Base-by-base conservation (phyloP, 192 early-diverging fungal species). In the Coemansia sp. region DNA sequence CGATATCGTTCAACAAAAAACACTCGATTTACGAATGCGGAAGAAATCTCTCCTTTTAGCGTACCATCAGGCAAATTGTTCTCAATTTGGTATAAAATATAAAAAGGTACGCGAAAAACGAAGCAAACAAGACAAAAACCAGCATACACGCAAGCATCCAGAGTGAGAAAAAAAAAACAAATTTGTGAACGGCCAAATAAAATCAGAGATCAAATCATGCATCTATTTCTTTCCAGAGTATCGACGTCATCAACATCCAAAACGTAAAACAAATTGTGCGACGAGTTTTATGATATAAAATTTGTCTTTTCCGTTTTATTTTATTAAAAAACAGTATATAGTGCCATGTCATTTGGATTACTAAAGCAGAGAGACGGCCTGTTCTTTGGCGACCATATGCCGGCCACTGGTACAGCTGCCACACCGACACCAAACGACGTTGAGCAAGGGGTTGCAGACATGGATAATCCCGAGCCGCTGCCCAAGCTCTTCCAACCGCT, bases 401-500 rank as follows among this genome's bases (percentile, higher is more conserved):
- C 23, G 38, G 32, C 12, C 7, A 19, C 42, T 5, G 42, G 42
- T 19, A 12, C n/a, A 12, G 42, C 42, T 18, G 5, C 12, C 42
- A 19, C 6, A 18, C 42, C 9, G 12, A 43, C 42, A 5, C 16
- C 9, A 5, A 19, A n/a, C 5, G 42, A n/a, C 18, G 42, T 19
- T 43, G 42, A 12, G 5, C 5, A 16, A 19, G 42, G 42, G 12
- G 12, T 43, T 5, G n/a, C 42, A 18, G 0, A 18, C 16, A 12
- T 5, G 5, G n/a, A 43, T 6, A 43, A n/a, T 12, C 42, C 42
- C 21, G 4, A 47, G 21, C 45, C 45, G 16, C 45, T 47, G 22
- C 78, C 73, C 49, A 73, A 73, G 33, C 76, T 92, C 11, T 92
- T 88, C 65, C 69, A 81, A 54, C 88, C 92, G 0, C 63, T 92